phyloP scores from a whole-genome alignment of 1,284 basidiomycete species.

The Leccinum solheimii region DNA sequence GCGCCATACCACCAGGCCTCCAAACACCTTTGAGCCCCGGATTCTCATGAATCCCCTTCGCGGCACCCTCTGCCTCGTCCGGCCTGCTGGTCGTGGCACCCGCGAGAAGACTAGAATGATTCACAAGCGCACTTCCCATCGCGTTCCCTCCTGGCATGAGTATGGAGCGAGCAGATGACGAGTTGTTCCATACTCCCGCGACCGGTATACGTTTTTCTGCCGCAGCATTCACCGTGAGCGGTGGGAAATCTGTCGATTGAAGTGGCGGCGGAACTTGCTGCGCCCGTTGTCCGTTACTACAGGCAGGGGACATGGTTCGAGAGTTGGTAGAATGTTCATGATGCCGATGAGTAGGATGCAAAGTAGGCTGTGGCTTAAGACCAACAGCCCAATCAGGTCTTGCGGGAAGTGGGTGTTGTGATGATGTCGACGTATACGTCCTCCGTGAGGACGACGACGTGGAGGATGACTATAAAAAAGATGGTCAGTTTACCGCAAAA shows the following conservation, averaged over 20 bases:
- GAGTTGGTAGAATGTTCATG: constrained; percentile 39
- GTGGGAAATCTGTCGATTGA: constrained; percentile 72
- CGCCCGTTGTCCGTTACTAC: constrained; percentile 35
- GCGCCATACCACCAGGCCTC: constrained; percentile 17
- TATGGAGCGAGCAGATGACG: constrained; percentile 53
- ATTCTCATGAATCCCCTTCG: constrained; percentile 51
- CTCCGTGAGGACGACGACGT: constrained; percentile 75
- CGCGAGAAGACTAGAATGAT: constrained; percentile 34
- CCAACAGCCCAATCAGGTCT: constrained; percentile 85
- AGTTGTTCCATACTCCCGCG: constrained; percentile 68
- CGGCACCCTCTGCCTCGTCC: constrained; percentile 51
- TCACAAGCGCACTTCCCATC: constrained; percentile 36
- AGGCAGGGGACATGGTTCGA: constrained; percentile 44
- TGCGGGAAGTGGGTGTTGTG: constrained; percentile 74
- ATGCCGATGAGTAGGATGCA: constrained; percentile 51
- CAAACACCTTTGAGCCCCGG: constrained; percentile 51
- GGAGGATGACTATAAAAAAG: constrained; percentile 56
- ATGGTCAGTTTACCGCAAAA: neutral
- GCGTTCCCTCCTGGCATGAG: constrained; percentile 42
- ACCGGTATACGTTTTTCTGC: constrained; percentile 53
- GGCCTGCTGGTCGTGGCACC: constrained; percentile 24
- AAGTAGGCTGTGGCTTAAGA: constrained; percentile 66
- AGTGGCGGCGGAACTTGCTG: constrained; percentile 44
- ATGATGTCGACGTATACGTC: constrained; percentile 70
- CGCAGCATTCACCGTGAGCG: constrained; percentile 47